A percentile compares a stretch with the other conserved stretches of the same genome.
These are phyloP conservation scores for Alternaria alternata DNA, from an alignment of 2,329 filamentous ascomycete genomes.

Conservation along the genomic window DNA sequence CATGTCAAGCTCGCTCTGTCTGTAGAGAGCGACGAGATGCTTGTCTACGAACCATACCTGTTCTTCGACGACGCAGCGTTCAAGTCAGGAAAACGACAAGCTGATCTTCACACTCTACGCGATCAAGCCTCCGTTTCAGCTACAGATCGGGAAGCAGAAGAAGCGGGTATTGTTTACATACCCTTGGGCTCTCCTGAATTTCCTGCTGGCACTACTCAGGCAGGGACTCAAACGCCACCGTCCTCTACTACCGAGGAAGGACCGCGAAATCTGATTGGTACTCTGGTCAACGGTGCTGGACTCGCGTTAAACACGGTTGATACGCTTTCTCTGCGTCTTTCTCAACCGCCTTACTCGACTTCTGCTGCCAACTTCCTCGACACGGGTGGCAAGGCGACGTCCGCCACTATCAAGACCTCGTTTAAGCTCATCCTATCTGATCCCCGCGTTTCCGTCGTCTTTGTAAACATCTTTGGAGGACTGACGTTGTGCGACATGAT, in stretches of 20 bases:
- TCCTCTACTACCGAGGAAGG: constrained; percentile 27
- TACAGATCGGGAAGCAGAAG: constrained; percentile 69
- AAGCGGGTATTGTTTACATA: constrained; percentile 81
- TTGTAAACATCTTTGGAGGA: constrained; percentile 76
- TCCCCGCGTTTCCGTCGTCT: constrained; percentile 73
- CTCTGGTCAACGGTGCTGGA: constrained; percentile 86
- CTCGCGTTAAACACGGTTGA: constrained; percentile 93
- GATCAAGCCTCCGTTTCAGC: constrained; percentile 61
- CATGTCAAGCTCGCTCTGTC: constrained; percentile 59
- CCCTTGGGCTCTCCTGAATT: constrained; percentile 54
- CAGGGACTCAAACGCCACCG: constrained; percentile 13
- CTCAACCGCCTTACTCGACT: constrained; percentile 46
- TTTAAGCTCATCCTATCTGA: constrained; percentile 79
- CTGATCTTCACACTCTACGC: constrained; percentile 66
- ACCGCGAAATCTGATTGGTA: constrained; percentile 72
- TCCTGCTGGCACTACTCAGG: not conserved
- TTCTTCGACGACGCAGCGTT: constrained; percentile 76
- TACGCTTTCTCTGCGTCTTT: constrained; percentile 71
- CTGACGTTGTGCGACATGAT: constrained; percentile 83
- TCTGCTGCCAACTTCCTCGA: constrained; percentile 80
- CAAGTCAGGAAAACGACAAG: constrained; percentile 68
- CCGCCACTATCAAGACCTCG: constrained; percentile 77
- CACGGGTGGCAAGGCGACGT: constrained; percentile 87
- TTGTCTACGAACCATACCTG: constrained; percentile 64
- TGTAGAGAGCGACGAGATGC: constrained; percentile 51